Evolutionary conservation across 1,284 basidiomycete genomes (phyloP).

Genomic region (Austroboletus niveus): DNA sequence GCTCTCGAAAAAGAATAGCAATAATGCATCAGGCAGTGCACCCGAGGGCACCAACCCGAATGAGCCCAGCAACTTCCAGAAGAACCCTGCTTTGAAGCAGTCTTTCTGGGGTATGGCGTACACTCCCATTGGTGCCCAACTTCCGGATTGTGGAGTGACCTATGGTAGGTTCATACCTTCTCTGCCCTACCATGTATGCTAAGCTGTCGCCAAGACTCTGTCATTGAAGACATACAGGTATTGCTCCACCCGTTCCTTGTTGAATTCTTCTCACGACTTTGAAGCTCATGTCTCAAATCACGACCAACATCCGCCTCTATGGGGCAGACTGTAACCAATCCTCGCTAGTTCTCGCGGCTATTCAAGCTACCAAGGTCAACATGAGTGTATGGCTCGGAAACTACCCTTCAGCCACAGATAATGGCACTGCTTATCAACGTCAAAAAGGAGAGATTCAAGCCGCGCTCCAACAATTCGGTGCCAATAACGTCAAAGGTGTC

Average conservation of each 20-base stretch:
- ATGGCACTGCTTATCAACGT: constrained; percentile 64
- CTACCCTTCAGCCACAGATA: constrained; percentile 63
- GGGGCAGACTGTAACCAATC: constrained; percentile 60
- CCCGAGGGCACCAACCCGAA: constrained; percentile 45
- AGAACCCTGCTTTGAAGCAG: constrained; percentile 58
- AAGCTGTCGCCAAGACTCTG: constrained; percentile 28
- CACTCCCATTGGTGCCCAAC: constrained; percentile 57
- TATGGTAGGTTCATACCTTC: constrained; percentile 36
- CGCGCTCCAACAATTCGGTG: constrained; percentile 78
- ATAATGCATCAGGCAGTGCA: constrained; percentile 3
- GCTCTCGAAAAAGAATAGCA: constrained; percentile 31
- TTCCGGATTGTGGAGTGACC: constrained; percentile 49
- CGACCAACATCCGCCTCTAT: constrained; percentile 54
- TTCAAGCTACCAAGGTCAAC: constrained; percentile 86
- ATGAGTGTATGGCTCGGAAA: constrained; percentile 86
- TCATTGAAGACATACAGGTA: constrained; percentile 55
- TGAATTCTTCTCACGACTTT: constrained; percentile 10
- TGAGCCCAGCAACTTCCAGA: constrained; percentile 65
- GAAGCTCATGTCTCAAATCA: constrained; percentile 59
- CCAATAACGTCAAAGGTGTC: constrained; percentile 72
- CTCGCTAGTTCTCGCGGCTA: constrained; percentile 68
- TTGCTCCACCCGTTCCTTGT: neutral
- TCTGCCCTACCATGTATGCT: neutral
- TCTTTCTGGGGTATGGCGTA: constrained; percentile 76
- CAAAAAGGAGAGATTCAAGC: constrained; percentile 69